Evolutionary conservation across 371 early-diverging fungal genomes (phyloP).

Genomic region (Circinella umbellata): DNA sequence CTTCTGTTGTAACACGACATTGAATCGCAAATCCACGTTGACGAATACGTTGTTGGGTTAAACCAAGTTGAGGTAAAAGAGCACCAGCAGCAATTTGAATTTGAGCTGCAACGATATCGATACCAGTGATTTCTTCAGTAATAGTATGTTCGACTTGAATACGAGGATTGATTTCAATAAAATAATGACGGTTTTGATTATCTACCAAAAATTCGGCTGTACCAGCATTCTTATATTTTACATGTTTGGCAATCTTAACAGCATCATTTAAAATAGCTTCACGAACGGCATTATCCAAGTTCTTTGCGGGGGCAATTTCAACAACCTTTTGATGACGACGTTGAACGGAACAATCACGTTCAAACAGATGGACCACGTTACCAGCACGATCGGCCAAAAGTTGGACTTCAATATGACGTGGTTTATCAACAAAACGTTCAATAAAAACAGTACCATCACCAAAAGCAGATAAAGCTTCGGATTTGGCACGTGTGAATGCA

Average conservation of each 20-base stretch:
- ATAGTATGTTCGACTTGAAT: conserved; percentile 93
- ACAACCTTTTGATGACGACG: conserved; percentile 98
- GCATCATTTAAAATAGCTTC: conserved; percentile 88
- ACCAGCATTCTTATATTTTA: conserved; percentile 94
- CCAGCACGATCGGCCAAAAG: conserved; percentile 89
- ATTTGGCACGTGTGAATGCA: conserved; percentile 81
- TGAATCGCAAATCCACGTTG: conserved; percentile 91
- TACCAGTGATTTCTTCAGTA: conserved; percentile 94
- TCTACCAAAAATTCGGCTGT: conserved; percentile 98
- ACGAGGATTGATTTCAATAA: conserved; percentile 97
- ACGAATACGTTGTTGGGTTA: conserved; percentile 83
- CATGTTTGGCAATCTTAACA: conserved; percentile 86
- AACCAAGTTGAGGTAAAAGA: conserved; percentile 75
- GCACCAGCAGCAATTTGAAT: conserved; percentile 93
- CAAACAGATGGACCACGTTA: conserved; percentile 88
- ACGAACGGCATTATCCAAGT: conserved; percentile 68
- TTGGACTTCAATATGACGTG: conserved; percentile 98
- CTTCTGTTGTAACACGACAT: conserved; percentile 95
- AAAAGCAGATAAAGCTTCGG: conserved; percentile 92
- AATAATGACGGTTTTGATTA: conserved; percentile 85
- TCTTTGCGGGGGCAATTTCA: conserved; percentile 90
- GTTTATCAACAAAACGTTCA: conserved; percentile 91
- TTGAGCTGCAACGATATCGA: conserved; percentile 92
- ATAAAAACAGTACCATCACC: conserved; percentile 96
- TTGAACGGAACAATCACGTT: conserved; percentile 98